These are phyloP conservation scores for Ceratobasidium theobromae DNA, from an alignment of 1,284 basidiomycete species.

Conservation along the genomic window DNA sequence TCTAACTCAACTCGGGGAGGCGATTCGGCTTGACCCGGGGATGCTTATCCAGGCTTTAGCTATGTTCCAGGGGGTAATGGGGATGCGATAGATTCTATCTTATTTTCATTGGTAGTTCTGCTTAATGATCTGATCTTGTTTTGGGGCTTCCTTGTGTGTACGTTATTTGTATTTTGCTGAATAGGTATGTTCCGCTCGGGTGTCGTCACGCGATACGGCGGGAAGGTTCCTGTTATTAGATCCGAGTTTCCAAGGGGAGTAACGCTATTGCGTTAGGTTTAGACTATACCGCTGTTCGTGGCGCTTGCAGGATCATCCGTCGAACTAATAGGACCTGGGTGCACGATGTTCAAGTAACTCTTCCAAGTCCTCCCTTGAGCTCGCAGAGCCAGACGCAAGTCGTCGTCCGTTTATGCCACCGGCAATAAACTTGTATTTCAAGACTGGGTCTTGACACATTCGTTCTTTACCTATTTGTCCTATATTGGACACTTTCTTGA, in stretches of 20 bases:
- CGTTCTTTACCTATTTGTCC: background rate
- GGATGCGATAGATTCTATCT: slow-evolving; percentile 10
- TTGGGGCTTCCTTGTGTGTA: slow-evolving; percentile 19
- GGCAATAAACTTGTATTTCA: background rate
- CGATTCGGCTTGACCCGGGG: slow-evolving; percentile 37
- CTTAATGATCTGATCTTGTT: slow-evolving; percentile 15
- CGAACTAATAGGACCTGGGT: background rate
- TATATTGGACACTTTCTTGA: background rate
- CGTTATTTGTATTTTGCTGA: slow-evolving; percentile 29
- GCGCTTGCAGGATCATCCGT: background rate
- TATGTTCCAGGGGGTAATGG: slow-evolving; percentile 36
- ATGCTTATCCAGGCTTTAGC: slow-evolving; percentile 40
- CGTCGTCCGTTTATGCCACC: slow-evolving; percentile 6
- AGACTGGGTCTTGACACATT: slow-evolving; percentile 31
- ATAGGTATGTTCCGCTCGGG: slow-evolving; percentile 19
- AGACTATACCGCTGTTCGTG: background rate
- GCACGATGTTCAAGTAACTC: background rate
- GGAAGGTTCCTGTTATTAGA: background rate
- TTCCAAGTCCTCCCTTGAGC: background rate
- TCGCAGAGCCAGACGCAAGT: slow-evolving; percentile 15
- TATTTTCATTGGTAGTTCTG: background rate
- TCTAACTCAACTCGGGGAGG: slow-evolving; percentile 45
- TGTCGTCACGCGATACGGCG: slow-evolving; percentile 18
- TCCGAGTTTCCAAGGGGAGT: slow-evolving; percentile 21
- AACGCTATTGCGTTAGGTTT: background rate